Percentiles rank a stretch among this genome's conserved stretches.
phyloP scores from a whole-genome alignment of 371 early-diverging fungal species.

The Rhizomucor pusillus region DNA sequence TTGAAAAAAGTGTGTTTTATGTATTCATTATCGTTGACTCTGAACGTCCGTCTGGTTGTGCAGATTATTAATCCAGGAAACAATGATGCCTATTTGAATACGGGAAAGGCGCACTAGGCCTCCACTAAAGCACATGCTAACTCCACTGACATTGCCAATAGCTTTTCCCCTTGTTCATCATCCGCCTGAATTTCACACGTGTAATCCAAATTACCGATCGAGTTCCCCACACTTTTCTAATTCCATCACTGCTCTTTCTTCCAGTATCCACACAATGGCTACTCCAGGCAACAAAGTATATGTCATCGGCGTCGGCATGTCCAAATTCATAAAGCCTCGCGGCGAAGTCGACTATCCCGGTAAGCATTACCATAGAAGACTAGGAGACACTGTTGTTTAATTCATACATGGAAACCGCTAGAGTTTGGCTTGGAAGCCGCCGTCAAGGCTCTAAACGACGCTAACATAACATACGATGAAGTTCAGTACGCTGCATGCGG shows the following conservation, averaged over 20 bases:
- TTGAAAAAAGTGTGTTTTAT: too few species aligned
- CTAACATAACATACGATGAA: constrained; percentile 63
- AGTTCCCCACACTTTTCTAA: constrained; percentile 9
- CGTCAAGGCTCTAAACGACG: constrained; percentile 75
- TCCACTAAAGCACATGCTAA: too few species aligned
- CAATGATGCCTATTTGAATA: too few species aligned
- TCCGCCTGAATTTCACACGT: too few species aligned
- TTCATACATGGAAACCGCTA: constrained; percentile 14
- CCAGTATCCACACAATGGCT: neutral
- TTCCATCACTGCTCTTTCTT: constrained; percentile 3
- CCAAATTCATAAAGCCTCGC: constrained; percentile 65
- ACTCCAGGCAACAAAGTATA: constrained; percentile 32
- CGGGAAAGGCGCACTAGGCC: too few species aligned
- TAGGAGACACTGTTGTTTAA: neutral
- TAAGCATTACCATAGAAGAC: constrained; percentile 27
- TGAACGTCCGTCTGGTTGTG: too few species aligned
- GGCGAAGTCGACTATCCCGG: constrained; percentile 61
- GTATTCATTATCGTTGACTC: too few species aligned
- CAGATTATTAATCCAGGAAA: too few species aligned
- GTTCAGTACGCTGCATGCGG: constrained; percentile 65
- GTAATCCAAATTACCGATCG: too few species aligned
- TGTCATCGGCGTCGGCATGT: constrained; percentile 68
- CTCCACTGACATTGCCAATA: too few species aligned
- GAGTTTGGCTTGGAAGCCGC: constrained; percentile 72
- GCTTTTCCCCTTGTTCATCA: too few species aligned